Base-by-base conservation (phyloP, 2,329 filamentous ascomycete species). In the Colletotrichum truncatum region DNA sequence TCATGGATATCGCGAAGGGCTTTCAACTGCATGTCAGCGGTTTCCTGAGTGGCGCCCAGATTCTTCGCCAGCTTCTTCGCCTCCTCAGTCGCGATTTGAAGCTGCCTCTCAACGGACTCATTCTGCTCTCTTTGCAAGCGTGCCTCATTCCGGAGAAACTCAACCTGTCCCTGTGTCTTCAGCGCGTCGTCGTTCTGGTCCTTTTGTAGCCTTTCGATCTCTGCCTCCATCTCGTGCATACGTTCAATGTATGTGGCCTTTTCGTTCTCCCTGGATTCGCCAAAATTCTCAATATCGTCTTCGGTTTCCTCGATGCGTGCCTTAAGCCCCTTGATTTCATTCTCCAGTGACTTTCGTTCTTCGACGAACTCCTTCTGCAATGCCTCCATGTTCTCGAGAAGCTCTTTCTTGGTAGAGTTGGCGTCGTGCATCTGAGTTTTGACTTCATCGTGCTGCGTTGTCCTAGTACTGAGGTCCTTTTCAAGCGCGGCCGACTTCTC, bases 361-460 rank as follows among this genome's bases (percentile, higher is more conserved):
- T 90, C 89, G 34, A 92, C 84, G 70, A 97, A 98, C 73, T 98
- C 96, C 25, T 89, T 89, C 77, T 98, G 93, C 69, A 97, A 87
- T 11, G 94, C 91, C 74, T 98, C 94, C 81, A 99, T 93, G 73
- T 99, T 99, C 69, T 93, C 91, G 79, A 99, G 89, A 9, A 99
- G 87, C 76, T 98, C 96, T 71, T 92, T 92, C 77, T 99, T 99
- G 1, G 92, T 98, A 3, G 93, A 94, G 71, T 96, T 93, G 6
- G 89, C 93, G 76, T 98, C 95, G 68, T 96, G 89, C 67, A 97
- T 87, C 71, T 90, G 90, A 72, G 82, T 87, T 80, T 86, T 90
- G 73, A 87, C 87, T 71, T 88, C 85, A 70, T 82, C 86, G 74
- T 87, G 87, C 70, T 84, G 86, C 53, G 82, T 87, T 69, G 75